Conservation (phyloP, 176 grass and related monocot genomes). For the Oryza punctata region DNA sequence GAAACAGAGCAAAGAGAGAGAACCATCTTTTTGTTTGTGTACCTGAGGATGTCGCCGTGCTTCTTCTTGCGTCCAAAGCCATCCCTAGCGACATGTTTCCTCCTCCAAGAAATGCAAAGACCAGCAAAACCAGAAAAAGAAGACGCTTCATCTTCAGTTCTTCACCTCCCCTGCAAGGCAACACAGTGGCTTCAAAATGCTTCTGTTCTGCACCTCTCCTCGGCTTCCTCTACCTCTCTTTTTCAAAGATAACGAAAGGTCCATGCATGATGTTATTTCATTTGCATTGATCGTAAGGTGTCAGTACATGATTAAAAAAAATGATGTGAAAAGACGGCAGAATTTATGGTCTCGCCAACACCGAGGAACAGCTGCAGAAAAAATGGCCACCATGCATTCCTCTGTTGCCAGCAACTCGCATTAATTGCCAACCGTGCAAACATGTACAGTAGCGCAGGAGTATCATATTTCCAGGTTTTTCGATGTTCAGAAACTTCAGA, state of each 20-base stretch:
- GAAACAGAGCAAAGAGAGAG: not conserved
- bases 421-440: conserved; percentile 24
- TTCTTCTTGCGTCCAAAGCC: conserved; percentile 4
- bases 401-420: conserved; percentile 11
- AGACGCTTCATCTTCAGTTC: conserved; percentile 10
- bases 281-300: conserved; percentile 28
- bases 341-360: conserved; percentile 57
- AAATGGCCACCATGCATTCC: conserved; percentile 57
- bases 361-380: conserved; percentile 48
- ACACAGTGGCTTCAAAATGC: not conserved
- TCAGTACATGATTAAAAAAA: conserved; percentile 51
- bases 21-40: not conserved
- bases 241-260: conserved; percentile 7
- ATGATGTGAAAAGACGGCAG: conserved; percentile 44
- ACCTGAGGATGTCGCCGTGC: conserved; percentile 16
- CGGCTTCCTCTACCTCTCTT: conserved; percentile 12
- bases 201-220: not conserved
- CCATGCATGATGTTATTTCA: conserved; percentile 43
- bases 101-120: conserved; percentile 19
- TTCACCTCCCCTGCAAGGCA: not conserved
- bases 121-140: conserved; percentile 4
- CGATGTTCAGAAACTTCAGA: not conserved
- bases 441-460: not conserved
- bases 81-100: conserved; percentile 15
- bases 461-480: conserved; percentile 1